A percentile compares a stretch with the other conserved stretches of the same genome.
Evolutionary conservation across 768 basidiomycete genomes (phyloP).

Genomic region (Hygrocybe coccinea): DNA sequence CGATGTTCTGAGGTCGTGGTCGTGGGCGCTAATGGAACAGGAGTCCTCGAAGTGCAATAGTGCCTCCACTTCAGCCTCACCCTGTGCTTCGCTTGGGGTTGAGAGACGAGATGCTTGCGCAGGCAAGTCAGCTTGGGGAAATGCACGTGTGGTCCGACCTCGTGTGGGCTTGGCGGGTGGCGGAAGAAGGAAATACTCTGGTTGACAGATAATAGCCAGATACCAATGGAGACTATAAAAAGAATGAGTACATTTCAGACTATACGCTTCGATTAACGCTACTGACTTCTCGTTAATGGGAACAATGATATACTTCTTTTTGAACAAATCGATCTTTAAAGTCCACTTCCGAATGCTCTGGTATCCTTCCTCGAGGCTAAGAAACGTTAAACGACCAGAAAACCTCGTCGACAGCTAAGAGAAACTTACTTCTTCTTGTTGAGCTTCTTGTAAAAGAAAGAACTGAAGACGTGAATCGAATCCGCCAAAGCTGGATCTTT

Average conservation of each 20-base stretch:
- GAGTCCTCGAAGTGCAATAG: conserved; percentile 20
- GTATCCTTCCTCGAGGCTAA: conserved; percentile 62
- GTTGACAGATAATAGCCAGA: conserved; percentile 87
- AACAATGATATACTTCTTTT: conserved; percentile 88
- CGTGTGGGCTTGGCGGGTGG: conserved; percentile 14
- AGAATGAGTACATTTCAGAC: not conserved
- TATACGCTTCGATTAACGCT: not conserved
- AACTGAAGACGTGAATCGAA: conserved; percentile 87
- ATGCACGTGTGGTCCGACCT: not conserved
- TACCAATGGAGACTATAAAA: conserved; percentile 87
- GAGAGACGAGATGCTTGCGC: not conserved
- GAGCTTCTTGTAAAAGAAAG: conserved; percentile 97
- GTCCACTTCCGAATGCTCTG: conserved; percentile 93
- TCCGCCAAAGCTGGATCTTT: conserved; percentile 58
- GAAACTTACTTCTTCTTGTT: conserved; percentile 56
- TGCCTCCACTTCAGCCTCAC: conserved; percentile 3
- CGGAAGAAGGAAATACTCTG: conserved; percentile 56
- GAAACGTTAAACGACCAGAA: conserved; percentile 4
- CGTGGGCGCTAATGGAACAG: conserved; percentile 20
- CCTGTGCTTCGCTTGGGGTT: conserved; percentile 7
- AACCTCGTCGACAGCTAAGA: not conserved
- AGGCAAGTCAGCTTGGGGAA: not conserved
- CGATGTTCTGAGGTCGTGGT: conserved; percentile 3
- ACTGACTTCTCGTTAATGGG: conserved; percentile 95
- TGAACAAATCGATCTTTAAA: conserved; percentile 77